phyloP scores from a whole-genome alignment of 1,284 basidiomycete species.

The Malassezia caprae region DNA sequence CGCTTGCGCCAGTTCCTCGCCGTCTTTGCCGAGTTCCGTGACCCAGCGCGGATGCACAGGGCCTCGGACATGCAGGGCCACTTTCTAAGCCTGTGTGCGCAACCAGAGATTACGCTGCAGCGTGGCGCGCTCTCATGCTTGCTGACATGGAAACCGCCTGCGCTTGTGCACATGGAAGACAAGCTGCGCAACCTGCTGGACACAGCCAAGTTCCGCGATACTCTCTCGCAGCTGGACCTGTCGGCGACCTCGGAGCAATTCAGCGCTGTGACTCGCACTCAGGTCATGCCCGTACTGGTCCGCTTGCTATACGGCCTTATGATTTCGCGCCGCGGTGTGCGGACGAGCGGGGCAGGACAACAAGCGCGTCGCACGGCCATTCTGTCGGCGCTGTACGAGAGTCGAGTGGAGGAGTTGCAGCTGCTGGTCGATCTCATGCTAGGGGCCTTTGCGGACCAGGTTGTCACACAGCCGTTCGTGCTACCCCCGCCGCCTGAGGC shows the following conservation, averaged over 20 bases:
- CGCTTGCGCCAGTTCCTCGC: constrained; percentile 53
- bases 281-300: constrained; percentile 65
- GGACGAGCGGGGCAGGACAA: constrained; percentile 56
- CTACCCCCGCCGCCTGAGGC: constrained; percentile 21
- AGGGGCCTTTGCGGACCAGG: constrained; percentile 56
- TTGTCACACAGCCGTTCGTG: constrained; percentile 18
- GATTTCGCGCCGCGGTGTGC: constrained; percentile 67
- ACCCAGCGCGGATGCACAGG: constrained; percentile 73
- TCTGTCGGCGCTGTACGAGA: constrained; percentile 62
- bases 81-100: constrained; percentile 68
- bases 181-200: constrained; percentile 66
- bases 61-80: constrained; percentile 60
- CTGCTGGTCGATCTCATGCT: constrained; percentile 83
- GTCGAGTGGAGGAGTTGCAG: constrained; percentile 63
- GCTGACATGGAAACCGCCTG: constrained; percentile 69
- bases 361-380: constrained; percentile 61
- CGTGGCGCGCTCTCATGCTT: constrained; percentile 67
- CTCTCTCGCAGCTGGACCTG: constrained; percentile 59
- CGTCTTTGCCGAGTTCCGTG: constrained; percentile 77
- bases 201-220: constrained; percentile 77
- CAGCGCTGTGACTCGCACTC: constrained; percentile 58
- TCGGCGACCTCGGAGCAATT: constrained; percentile 52
- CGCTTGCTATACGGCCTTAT: constrained; percentile 80
- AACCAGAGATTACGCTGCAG: constrained; percentile 74
- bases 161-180: constrained; percentile 60